Percentiles rank a stretch among this genome's conserved stretches.
Evolutionary conservation across 768 basidiomycete species (phyloP).

Genomic region (Guyanaporus albipodus): DNA sequence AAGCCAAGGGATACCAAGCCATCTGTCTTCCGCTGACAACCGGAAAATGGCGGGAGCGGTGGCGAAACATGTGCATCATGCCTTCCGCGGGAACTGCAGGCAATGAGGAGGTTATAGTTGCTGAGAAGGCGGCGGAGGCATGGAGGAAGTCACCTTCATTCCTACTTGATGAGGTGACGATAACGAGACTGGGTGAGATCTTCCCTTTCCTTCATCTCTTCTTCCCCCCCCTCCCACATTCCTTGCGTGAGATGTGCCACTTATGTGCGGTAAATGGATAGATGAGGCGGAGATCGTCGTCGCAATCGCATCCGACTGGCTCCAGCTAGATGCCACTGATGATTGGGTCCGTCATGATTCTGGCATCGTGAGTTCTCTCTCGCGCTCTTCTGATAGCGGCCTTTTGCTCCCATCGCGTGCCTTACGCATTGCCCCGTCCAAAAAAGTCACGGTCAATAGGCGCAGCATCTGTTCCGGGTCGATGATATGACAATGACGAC

Average conservation of each 20-base stretch:
- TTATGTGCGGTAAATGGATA: slow-evolving; percentile 29
- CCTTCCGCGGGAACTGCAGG: slow-evolving; percentile 38
- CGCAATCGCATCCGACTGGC: slow-evolving; percentile 86
- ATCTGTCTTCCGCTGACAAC: slow-evolving; percentile 89
- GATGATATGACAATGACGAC: no score
- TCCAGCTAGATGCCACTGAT: slow-evolving; percentile 89
- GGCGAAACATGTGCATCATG: slow-evolving; percentile 85
- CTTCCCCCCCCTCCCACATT: slow-evolving; percentile 13
- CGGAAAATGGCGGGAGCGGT: slow-evolving; percentile 78
- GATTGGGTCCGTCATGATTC: slow-evolving; percentile 95
- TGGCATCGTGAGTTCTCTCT: slow-evolving; percentile 68
- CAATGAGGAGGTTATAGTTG: slow-evolving; percentile 38
- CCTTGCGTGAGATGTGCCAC: slow-evolving; percentile 11
- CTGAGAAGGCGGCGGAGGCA: slow-evolving; percentile 68
- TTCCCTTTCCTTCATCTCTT: slow-evolving; percentile 1
- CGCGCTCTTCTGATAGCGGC: slow-evolving; percentile 4
- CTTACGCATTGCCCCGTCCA: slow-evolving; percentile 11
- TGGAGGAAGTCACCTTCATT: slow-evolving; percentile 88
- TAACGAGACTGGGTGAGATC: slow-evolving; percentile 69
- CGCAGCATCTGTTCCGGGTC: slow-evolving; percentile 11
- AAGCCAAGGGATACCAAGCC: slow-evolving; percentile 65
- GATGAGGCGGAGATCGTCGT: slow-evolving; percentile 74
- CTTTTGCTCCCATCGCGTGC: slow-evolving; percentile 10
- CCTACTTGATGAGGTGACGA: slow-evolving; percentile 78
- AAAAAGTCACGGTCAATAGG: slow-evolving; percentile 16